A percentile compares a stretch with the other conserved stretches of the same genome.
phyloP scores from a whole-genome alignment of 305 asterid genomes.

The Solanum chacoense region DNA sequence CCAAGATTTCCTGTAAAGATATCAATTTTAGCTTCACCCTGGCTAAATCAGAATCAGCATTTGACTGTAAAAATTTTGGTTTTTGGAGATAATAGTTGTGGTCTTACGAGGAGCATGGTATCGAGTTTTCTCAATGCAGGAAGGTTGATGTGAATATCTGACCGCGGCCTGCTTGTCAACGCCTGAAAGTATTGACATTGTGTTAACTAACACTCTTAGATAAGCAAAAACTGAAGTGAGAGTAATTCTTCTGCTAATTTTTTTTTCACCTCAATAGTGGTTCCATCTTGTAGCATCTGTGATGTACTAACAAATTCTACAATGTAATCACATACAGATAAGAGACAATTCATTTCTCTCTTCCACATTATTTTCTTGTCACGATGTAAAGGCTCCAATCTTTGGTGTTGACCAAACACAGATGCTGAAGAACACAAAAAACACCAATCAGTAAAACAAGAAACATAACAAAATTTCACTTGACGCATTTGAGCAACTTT shows the following conservation, averaged over 20 bases:
- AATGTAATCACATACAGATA: slow-evolving; percentile 71
- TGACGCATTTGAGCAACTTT: neutral
- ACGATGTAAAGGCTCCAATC: slow-evolving; percentile 54
- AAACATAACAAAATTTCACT: neutral
- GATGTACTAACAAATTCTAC: slow-evolving; percentile 54
- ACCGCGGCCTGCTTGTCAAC: slow-evolving; percentile 72
- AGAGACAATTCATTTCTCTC: slow-evolving; percentile 76
- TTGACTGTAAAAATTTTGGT: neutral
- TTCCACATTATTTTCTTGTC: slow-evolving; percentile 79
- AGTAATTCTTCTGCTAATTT: neutral
- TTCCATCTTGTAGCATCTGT: slow-evolving; percentile 46
- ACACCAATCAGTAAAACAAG: neutral
- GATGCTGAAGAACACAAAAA: slow-evolving; percentile 41
- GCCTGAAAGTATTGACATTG: slow-evolving; percentile 30
- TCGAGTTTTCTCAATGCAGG: slow-evolving; percentile 60
- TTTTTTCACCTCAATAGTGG: slow-evolving; percentile 46
- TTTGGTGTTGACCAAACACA: slow-evolving; percentile 66
- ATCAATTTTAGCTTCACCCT: neutral
- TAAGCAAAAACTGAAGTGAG: neutral
- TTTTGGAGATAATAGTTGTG: neutral
- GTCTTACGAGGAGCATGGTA: slow-evolving; percentile 25
- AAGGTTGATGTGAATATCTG: slow-evolving; percentile 69
- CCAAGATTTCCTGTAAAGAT: slow-evolving; percentile 23
- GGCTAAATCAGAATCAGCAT: neutral
- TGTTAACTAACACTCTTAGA: neutral